Conservation (phyloP, 148 eudicot species). For the Amaranthus palmeri region DNA sequence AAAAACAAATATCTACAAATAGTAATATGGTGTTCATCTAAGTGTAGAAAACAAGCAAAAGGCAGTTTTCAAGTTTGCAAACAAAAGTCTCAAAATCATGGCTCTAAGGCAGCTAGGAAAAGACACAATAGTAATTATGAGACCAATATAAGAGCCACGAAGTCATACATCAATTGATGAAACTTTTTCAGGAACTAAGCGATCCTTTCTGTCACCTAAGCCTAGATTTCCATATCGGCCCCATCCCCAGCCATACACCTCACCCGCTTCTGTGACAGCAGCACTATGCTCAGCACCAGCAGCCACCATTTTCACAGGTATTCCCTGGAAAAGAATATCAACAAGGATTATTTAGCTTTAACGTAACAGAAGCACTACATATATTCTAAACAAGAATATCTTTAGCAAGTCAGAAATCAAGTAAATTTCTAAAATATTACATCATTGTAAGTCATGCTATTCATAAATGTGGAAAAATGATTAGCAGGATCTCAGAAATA, state of each 20-base stretch:
- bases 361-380: not conserved
- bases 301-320: slow-evolving; percentile 90
- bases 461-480: too few species aligned
- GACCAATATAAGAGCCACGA: not conserved
- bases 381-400: not conserved
- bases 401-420: not conserved
- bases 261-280: slow-evolving; percentile 92
- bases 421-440: too few species aligned
- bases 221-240: slow-evolving; percentile 99
- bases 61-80: not conserved
- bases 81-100: not conserved
- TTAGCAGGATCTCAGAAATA: not conserved
- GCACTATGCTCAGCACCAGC: slow-evolving; percentile 99
- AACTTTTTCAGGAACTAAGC: slow-evolving; percentile 74
- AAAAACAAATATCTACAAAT: too few species aligned
- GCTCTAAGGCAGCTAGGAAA: not conserved
- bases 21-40: not conserved
- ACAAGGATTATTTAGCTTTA: not conserved
- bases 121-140: not conserved
- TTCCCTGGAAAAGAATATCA: slow-evolving; percentile 42
- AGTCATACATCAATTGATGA: slow-evolving; percentile 53
- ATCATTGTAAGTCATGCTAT: too few species aligned
- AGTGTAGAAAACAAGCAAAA: not conserved
- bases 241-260: slow-evolving; percentile 99
- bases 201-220: slow-evolving; percentile 90